Conservation (phyloP, 345 rosid species). For the Populus ilicifolia region DNA sequence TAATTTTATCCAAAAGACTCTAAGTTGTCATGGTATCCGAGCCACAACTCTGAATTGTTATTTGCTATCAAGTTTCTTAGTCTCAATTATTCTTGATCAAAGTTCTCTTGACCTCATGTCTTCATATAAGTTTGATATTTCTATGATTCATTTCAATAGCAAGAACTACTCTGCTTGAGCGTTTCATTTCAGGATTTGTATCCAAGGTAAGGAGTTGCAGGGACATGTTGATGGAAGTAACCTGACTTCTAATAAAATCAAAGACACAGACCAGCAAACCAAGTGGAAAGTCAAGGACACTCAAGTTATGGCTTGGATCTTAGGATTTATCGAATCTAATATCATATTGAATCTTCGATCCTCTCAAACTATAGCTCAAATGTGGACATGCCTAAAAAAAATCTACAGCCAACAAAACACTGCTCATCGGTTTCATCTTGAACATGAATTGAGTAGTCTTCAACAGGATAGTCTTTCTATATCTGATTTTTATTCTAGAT, state of each 20-base stretch:
- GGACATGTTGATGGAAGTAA: background rate
- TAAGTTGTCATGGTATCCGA: background rate
- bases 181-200: background rate
- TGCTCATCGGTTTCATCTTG: too few relatives aligned
- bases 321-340: too few relatives aligned
- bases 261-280: too few relatives aligned
- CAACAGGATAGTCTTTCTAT: background rate
- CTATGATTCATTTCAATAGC: background rate
- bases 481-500: background rate
- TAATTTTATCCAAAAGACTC: too few relatives aligned
- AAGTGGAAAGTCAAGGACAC: too few relatives aligned
- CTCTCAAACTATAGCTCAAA: too few relatives aligned
- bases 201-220: background rate
- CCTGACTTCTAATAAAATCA: too few relatives aligned
- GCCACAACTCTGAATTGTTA: background rate
- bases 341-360: too few relatives aligned
- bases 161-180: background rate
- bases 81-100: background rate
- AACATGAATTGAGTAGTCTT: too few relatives aligned
- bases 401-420: too few relatives aligned
- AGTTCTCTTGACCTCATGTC: background rate
- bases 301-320: too few relatives aligned
- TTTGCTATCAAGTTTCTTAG: background rate
- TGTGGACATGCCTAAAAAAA: too few relatives aligned
- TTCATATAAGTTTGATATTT: background rate